These are phyloP conservation scores for Gardenia jasminoides DNA, from an alignment of 257 asterid species.

Conservation along the genomic window DNA sequence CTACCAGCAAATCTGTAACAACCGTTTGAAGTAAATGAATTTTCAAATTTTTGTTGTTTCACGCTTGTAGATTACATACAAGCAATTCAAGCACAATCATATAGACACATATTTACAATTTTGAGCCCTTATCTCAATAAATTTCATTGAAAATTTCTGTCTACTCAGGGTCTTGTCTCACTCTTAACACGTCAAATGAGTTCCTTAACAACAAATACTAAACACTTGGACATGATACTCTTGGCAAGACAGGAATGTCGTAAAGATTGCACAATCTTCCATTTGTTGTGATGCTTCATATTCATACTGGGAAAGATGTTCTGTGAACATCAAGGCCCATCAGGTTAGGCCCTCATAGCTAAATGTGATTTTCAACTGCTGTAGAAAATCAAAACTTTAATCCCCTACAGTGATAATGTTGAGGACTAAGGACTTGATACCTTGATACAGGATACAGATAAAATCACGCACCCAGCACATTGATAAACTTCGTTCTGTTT, in stretches of 20 bases:
- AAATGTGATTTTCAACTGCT: no score
- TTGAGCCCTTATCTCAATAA: neutral
- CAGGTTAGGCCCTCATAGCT: no score
- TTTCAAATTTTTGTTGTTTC: neutral
- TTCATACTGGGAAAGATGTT: neutral
- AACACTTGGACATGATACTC: neutral
- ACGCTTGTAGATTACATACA: neutral
- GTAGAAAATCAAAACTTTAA: no score
- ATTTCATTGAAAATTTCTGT: neutral
- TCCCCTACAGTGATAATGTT: no score
- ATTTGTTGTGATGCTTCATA: neutral
- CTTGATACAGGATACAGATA: no score
- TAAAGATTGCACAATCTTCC: neutral
- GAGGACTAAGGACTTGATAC: no score
- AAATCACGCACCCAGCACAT: no score
- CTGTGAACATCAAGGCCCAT: neutral
- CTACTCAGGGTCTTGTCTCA: neutral
- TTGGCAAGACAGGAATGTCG: neutral
- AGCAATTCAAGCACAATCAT: neutral
- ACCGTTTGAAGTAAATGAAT: neutral
- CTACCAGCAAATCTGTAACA: neutral
- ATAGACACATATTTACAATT: neutral
- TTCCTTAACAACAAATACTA: neutral
- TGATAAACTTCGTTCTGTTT: no score
- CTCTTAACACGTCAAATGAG: neutral